Conservation (phyloP, 2,329 filamentous ascomycete species). For the Nemania sp. region DNA sequence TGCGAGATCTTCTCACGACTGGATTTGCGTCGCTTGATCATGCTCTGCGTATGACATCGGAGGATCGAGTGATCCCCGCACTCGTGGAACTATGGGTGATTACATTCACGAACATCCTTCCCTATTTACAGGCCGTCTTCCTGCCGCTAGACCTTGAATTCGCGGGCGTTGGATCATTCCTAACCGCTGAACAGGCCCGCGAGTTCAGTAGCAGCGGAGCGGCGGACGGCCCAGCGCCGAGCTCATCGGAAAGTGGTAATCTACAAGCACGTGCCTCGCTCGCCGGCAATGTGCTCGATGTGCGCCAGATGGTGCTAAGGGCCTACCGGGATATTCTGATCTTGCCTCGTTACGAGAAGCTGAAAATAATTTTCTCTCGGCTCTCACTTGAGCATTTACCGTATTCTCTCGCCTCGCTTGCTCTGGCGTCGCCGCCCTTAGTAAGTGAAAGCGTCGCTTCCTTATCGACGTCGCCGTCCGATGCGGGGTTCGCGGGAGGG, state of each 20-base stretch:
- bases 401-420: constrained; percentile 56
- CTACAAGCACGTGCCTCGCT: constrained; percentile 52
- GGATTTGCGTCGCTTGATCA: constrained; percentile 88
- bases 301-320: constrained; percentile 85
- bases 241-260: constrained; percentile 32
- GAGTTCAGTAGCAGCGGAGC: constrained; percentile 87
- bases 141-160: constrained; percentile 93
- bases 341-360: constrained; percentile 81
- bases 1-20: constrained; percentile 74
- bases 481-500: constrained; percentile 29
- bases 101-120: constrained; percentile 86
- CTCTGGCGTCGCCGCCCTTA: constrained; percentile 57
- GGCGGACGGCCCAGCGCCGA: constrained; percentile 42
- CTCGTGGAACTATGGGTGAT: constrained; percentile 94
- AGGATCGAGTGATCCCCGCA: constrained; percentile 86
- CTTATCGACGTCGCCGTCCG: constrained; percentile 54
- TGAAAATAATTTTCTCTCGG: constrained; percentile 89
- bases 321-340: constrained; percentile 89
- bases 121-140: constrained; percentile 95
- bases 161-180: constrained; percentile 77
- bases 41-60: constrained; percentile 75
- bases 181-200: constrained; percentile 76
- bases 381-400: constrained; percentile 80
- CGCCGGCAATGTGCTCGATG: constrained; percentile 68
- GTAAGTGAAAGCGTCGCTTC: constrained; percentile 53